Evolutionary conservation across 1,284 basidiomycete genomes (phyloP), one percentile per base, ranked within the genome.

Genomic region (Boletus coffeatus): DNA sequence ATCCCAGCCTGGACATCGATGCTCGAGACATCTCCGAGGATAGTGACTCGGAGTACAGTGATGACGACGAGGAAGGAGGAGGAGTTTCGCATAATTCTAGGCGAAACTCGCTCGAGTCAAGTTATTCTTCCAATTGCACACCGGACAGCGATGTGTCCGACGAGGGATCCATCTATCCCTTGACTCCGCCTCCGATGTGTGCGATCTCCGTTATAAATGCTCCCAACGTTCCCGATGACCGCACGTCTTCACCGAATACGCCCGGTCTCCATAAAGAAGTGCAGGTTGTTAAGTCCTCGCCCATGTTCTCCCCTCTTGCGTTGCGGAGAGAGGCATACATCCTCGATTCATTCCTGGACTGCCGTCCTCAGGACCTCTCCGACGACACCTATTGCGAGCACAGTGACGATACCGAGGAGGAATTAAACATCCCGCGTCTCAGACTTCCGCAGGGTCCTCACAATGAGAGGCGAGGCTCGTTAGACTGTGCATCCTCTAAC

Each of bases 1-100:
- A 70, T 36, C 62, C 62, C 7, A 21, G 14, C 34, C 2, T 65
- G 21, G 64, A 73, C 4, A 57, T 48, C 6, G 21, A 4, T 16
- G 60, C 69, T 57, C 63, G 59, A 7, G 3, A 53, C 1, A 41
- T 67, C n/a, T 64, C 61, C 2, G 64, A 69, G 41, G 63, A 65
- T 21, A 59, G 55, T 59, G 48, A 59, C 5, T 60, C 48, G 53
- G 61, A 62, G 34, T 58, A 57, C 11, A 21, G 46, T 48, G 46
- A 48, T 4, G 46, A 48, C 11, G 46, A 48, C 5, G 46, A 48
- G 18, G 25, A 57, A n/a, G n/a, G n/a, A 1, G 52, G 57, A 1
- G 56, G 2, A 56, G 5, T 57, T 52, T 39, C 53, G 55, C 2
- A 1, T 39, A 13, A 18, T 4, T 3, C 13, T 55, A 59, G 57